Evolutionary conservation across 2,329 filamentous ascomycete species (phyloP), one percentile per base, ranked within the genome.

Genomic region (Pestalotiopsis sp.): DNA sequence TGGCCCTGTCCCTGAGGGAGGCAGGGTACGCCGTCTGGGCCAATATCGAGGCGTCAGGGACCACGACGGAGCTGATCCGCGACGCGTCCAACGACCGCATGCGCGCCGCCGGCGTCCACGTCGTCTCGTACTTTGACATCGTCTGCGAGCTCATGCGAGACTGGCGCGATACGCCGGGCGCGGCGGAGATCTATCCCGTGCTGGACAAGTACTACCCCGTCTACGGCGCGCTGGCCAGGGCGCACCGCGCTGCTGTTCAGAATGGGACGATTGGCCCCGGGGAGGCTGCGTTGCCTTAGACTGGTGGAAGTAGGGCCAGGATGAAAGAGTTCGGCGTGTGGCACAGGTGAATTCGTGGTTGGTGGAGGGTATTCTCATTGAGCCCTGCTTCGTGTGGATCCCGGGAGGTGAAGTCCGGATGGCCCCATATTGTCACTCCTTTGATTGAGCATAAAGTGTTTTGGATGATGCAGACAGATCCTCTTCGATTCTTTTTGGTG

Each of bases 11-110:
- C 0, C 87, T 94, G 4, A 84, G 90, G 45, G 86, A 89, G 14
- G 91, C 88, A 58, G 92, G 92, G 31, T 94, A 93, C 82, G 87
- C 87, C 49, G 92, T 94, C 68, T 93, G 87, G 82, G 91, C 90
- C 73, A 92, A 93, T 80, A 86, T 90, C 66, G 92, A 94, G 74
- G 91, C 90, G 2, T 90, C 86, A 0, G 92, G 91, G 1, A 93
- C 92, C 1, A 89, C 89, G 23, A 88, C 86, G 2, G 76, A 81
- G 52, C 84, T 91, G 59, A 84, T 91, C 68, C 85, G 89, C 6
- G 88, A 90, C 69, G 85, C 89, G 64, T 86, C 90, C 52, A 93
- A 93, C 78, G 83, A 87, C 40, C 86, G 90, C 61, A 93, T 93
- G 90, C 82, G 87, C 67, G 76, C 82, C 27, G 90, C 91, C 0